These are phyloP conservation scores for Camellia japonica DNA, from an alignment of 148 eudicot species.

Conservation along the genomic window DNA sequence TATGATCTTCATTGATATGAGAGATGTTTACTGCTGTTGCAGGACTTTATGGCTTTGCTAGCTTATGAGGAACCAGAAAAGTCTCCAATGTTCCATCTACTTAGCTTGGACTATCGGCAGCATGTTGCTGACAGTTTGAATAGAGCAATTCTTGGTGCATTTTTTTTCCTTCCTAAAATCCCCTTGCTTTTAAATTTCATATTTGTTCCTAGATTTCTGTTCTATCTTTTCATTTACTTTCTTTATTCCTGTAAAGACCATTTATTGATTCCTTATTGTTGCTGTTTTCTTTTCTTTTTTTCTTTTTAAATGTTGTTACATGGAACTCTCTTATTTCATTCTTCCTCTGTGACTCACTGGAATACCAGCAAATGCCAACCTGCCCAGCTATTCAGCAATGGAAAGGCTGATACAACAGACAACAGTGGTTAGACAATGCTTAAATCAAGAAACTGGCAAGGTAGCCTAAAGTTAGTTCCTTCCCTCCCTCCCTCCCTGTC, in stretches of 20 bases:
- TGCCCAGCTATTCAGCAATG: slow-evolving; percentile 69
- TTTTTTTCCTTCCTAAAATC: neutral
- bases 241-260: neutral
- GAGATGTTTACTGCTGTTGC: slow-evolving; percentile 17
- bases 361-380: slow-evolving; percentile 52
- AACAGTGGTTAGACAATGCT: slow-evolving; percentile 66
- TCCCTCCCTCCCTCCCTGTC: neutral
- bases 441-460: slow-evolving; percentile 72
- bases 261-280: neutral
- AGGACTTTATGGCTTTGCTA: slow-evolving; percentile 86
- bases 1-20: neutral
- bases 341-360: slow-evolving; percentile 13
- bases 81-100: slow-evolving; percentile 84
- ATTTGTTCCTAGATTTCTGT: neutral
- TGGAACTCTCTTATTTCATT: neutral
- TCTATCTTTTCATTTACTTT: neutral
- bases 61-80: slow-evolving; percentile 94
- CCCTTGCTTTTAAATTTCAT: neutral
- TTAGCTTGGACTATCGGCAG: slow-evolving; percentile 63
- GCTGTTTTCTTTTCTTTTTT: neutral
- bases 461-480: slow-evolving; percentile 35
- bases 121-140: slow-evolving; percentile 74
- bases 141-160: slow-evolving; percentile 74
- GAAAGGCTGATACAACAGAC: slow-evolving; percentile 84
- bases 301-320: neutral